A percentile compares a stretch with the other conserved stretches of the same genome.
Conservation (phyloP, 148 eudicot genomes). For the Persicaria tinctoria region DNA sequence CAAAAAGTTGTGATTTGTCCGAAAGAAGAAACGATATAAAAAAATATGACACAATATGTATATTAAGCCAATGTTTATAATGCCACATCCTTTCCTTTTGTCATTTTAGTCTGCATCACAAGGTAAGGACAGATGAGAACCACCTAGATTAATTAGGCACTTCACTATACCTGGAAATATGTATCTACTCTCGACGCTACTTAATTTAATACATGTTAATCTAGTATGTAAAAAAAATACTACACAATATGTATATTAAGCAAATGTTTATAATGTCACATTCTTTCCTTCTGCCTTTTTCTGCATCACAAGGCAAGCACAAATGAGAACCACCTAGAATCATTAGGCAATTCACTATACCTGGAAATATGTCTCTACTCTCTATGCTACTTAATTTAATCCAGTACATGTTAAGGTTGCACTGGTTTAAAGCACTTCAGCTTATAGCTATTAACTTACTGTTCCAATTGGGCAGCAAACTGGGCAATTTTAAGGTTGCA, state of each 20-base stretch:
- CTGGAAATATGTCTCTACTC: not conserved
- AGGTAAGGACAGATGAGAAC: not conserved
- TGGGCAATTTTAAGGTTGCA: constrained; percentile 76
- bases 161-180: not conserved
- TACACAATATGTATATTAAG: not conserved
- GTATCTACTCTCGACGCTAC: not conserved
- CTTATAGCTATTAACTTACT: constrained; percentile 32
- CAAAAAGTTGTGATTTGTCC: not conserved
- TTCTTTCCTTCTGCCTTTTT: not conserved
- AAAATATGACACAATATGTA: not conserved
- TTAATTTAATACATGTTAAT: not conserved
- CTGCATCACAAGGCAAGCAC: not conserved
- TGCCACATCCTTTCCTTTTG: not conserved
- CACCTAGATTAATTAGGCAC: not conserved
- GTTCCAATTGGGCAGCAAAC: constrained; percentile 66
- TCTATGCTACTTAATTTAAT: not conserved
- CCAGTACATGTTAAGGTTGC: too few relatives aligned
- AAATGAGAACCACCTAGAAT: not conserved
- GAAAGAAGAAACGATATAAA: not conserved
- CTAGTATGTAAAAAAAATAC: not conserved
- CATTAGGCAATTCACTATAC: not conserved
- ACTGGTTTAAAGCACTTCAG: too few relatives aligned
- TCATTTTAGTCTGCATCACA: not conserved
- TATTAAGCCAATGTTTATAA: not conserved
- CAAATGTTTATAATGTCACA: not conserved